Percentiles rank a stretch among this genome's conserved stretches.
These are phyloP conservation scores for Moringa oleifera DNA, from an alignment of 345 rosid species.

Conservation along the genomic window DNA sequence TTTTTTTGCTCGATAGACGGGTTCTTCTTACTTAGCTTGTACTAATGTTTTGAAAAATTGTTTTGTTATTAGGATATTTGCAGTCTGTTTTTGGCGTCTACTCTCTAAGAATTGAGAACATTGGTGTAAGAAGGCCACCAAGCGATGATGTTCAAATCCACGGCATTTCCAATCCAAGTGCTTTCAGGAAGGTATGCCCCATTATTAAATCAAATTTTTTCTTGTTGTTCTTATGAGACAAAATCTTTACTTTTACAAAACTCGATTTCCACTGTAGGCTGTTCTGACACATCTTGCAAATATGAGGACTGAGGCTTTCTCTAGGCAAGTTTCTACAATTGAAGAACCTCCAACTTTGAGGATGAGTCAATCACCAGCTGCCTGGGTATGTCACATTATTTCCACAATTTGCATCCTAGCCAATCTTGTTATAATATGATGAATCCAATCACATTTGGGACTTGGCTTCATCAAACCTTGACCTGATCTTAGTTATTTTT, in stretches of 20 bases:
- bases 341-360: slow-evolving; percentile 46
- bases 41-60: slow-evolving; percentile 5
- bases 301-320: slow-evolving; percentile 48
- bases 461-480: not conserved
- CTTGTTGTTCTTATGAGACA: slow-evolving; percentile 1
- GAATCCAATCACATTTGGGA: not conserved
- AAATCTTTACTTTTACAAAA: not conserved
- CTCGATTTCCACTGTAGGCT: slow-evolving; percentile 32
- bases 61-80: slow-evolving; percentile 47
- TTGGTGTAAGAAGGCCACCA: slow-evolving; percentile 57
- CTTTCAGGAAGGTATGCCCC: slow-evolving; percentile 53
- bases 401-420: not conserved
- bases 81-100: slow-evolving; percentile 68
- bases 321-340: slow-evolving; percentile 38
- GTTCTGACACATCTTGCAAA: slow-evolving; percentile 48
- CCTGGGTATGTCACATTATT: slow-evolving; percentile 24
- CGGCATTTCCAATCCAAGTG: slow-evolving; percentile 57
- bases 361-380: slow-evolving; percentile 29
- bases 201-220: not conserved
- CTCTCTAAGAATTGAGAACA: slow-evolving; percentile 66
- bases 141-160: slow-evolving; percentile 66
- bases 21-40: not conserved
- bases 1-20: too few relatives aligned
- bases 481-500: too few relatives aligned
- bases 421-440: not conserved